phyloP scores from a whole-genome alignment of 1,284 basidiomycete genomes.

The Puccinia triticina region DNA sequence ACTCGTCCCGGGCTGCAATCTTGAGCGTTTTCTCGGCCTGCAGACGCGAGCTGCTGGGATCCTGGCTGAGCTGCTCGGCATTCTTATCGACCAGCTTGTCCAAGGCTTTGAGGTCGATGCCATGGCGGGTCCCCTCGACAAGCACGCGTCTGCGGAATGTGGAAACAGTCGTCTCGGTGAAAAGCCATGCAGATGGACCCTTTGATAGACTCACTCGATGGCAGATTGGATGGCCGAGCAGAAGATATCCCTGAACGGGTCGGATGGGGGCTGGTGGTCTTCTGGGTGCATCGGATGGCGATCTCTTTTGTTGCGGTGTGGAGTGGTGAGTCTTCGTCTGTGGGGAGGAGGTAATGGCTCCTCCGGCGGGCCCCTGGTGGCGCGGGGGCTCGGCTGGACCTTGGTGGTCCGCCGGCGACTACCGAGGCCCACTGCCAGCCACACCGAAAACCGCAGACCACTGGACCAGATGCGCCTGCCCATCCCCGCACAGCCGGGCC shows the following conservation, averaged over 20 bases:
- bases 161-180: no score
- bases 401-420: no score
- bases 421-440: no score
- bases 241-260: background rate
- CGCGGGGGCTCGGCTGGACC: no score
- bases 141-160: background rate
- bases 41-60: background rate
- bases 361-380: no score
- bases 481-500: background rate
- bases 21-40: background rate
- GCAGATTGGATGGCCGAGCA: slow-evolving; percentile 2
- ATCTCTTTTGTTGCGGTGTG: background rate
- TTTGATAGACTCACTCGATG: background rate
- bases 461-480: background rate
- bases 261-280: background rate
- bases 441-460: no score
- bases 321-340: no score
- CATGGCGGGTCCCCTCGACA: slow-evolving; percentile 14
- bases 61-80: background rate
- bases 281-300: background rate
- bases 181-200: no score
- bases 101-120: background rate
- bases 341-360: no score
- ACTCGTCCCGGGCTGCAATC: background rate
- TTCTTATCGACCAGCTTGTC: slow-evolving; percentile 2